Evolutionary conservation across 164 flowering plant genomes (phyloP).

Genomic region (Brasenia schreberi): DNA sequence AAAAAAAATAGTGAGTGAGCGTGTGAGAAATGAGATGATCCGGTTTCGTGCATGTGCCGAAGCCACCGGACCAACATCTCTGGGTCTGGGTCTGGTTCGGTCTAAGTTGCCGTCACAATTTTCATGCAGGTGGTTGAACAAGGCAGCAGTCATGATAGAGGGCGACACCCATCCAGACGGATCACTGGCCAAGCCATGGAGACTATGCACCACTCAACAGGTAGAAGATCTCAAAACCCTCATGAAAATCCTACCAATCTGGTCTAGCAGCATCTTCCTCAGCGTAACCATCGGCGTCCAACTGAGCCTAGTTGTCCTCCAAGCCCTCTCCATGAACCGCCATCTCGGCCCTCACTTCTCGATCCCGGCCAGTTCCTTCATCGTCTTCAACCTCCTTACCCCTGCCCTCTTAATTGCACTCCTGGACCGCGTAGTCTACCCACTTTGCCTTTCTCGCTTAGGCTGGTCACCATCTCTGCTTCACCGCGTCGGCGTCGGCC

Average conservation of each 20-base stretch:
- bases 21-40: too few species aligned
- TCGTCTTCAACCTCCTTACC: slow-evolving; percentile 24
- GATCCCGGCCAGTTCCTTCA: slow-evolving; percentile 49
- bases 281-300: slow-evolving; percentile 33
- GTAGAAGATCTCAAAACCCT: slow-evolving; percentile 61
- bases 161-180: slow-evolving; percentile 22
- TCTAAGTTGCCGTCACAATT: background rate
- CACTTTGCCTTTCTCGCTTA: slow-evolving; percentile 20
- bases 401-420: slow-evolving; percentile 24
- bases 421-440: slow-evolving; percentile 36
- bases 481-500: slow-evolving; percentile 52
- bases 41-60: too few species aligned
- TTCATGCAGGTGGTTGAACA: slow-evolving; percentile 36
- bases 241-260: slow-evolving; percentile 40
- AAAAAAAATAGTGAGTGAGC: too few species aligned
- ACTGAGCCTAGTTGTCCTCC: slow-evolving; percentile 33
- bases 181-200: slow-evolving; percentile 32
- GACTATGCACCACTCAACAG: slow-evolving; percentile 40
- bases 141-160: slow-evolving; percentile 31
- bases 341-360: slow-evolving; percentile 36
- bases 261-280: slow-evolving; percentile 37
- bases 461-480: slow-evolving; percentile 25
- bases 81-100: background rate
- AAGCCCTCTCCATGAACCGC: slow-evolving; percentile 59
- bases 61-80: background rate